Conservation (phyloP, 2,329 filamentous ascomycete species). For the Exophiala sp. region DNA sequence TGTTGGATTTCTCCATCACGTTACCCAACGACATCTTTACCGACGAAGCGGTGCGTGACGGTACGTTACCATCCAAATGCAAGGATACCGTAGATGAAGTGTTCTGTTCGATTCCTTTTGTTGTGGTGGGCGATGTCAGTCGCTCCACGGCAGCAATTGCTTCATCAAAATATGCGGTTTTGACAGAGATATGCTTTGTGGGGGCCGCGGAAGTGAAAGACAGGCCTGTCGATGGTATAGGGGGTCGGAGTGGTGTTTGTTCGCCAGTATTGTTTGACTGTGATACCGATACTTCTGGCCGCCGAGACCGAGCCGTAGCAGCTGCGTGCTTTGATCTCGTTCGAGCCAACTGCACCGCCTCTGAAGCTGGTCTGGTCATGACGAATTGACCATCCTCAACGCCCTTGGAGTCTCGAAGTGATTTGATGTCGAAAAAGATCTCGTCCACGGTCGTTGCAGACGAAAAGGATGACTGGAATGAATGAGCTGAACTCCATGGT, state of each 20-base stretch:
- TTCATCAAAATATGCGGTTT: slow-evolving; percentile 27
- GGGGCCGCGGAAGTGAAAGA: slow-evolving; percentile 10
- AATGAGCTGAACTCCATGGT: slow-evolving; percentile 23
- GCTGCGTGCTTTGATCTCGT: slow-evolving; percentile 20
- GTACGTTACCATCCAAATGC: slow-evolving; percentile 3
- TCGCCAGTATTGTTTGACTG: background rate
- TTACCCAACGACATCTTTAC: background rate
- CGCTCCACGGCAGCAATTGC: slow-evolving; percentile 28
- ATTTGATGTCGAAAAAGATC: slow-evolving; percentile 29
- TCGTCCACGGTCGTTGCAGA: slow-evolving; percentile 24
- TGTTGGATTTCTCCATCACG: background rate
- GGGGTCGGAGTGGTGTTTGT: background rate
- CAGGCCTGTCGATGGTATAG: slow-evolving; percentile 1
- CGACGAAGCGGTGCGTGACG: background rate
- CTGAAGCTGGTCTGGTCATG: slow-evolving; percentile 28
- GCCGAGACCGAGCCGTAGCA: slow-evolving; percentile 6
- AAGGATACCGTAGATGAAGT: slow-evolving; percentile 6
- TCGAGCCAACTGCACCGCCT: slow-evolving; percentile 23
- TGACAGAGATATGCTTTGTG: slow-evolving; percentile 24
- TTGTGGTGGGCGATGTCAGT: slow-evolving; percentile 14
- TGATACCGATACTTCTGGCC: slow-evolving; percentile 5
- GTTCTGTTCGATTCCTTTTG: background rate
- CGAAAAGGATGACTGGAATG: slow-evolving; percentile 23
- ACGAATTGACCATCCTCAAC: slow-evolving; percentile 27
- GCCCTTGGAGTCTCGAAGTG: slow-evolving; percentile 27